Conservation (phyloP, 2,329 filamentous ascomycete species). For the Fusarium irregulare region DNA sequence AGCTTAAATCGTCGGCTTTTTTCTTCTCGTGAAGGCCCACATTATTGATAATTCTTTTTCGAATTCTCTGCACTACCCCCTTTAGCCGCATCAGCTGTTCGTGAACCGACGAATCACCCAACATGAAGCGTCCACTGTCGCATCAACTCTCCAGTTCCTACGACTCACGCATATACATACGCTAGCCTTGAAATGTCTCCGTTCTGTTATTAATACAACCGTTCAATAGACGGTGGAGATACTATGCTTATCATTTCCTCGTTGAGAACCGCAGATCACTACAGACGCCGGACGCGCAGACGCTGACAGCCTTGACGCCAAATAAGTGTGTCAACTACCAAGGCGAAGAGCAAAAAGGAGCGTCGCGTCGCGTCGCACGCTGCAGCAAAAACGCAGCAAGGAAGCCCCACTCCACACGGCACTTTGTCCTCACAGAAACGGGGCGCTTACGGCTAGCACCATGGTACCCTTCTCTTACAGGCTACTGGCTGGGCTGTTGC, state of each 20-base stretch:
- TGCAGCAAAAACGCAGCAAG: conserved; percentile 21
- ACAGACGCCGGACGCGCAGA: conserved; percentile 35
- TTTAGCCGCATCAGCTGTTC: conserved; percentile 23
- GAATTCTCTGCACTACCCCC: conserved; percentile 28
- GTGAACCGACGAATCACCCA: conserved; percentile 14
- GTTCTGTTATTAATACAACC: conserved; percentile 16
- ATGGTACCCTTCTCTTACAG: conserved; percentile 16
- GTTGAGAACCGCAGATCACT: not conserved
- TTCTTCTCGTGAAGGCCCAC: conserved; percentile 24
- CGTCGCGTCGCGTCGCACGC: conserved; percentile 22
- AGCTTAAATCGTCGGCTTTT: conserved; percentile 45
- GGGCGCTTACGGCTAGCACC: conserved; percentile 26
- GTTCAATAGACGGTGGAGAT: conserved; percentile 13
- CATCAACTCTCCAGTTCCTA: conserved; percentile 1
- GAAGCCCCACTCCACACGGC: conserved; percentile 20
- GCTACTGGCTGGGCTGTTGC: conserved; percentile 10
- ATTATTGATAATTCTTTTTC: conserved; percentile 17
- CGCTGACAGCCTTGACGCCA: conserved; percentile 31
- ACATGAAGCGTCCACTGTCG: not conserved
- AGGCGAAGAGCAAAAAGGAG: conserved; percentile 25
- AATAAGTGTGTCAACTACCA: conserved; percentile 7
- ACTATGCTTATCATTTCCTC: conserved; percentile 23
- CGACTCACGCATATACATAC: conserved; percentile 23
- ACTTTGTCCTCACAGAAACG: conserved; percentile 28
- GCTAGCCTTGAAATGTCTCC: conserved; percentile 21